Conservation (phyloP, 2,329 filamentous ascomycete species). For the Botryotinia narcissicola region DNA sequence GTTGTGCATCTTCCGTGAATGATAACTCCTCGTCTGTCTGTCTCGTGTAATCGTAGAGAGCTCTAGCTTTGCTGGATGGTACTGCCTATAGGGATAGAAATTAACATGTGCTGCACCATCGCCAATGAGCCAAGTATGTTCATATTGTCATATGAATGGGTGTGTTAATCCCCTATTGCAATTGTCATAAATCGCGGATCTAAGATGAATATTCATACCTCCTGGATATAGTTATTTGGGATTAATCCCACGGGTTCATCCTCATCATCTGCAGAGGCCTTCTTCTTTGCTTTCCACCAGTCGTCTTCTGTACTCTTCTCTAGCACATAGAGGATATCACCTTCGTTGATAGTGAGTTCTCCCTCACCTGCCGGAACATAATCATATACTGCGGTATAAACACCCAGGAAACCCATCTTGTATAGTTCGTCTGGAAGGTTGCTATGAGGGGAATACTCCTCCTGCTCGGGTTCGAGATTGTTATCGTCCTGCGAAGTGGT, state of each 20-base stretch:
- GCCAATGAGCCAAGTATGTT: not conserved
- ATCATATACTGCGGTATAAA: slow-evolving; percentile 90
- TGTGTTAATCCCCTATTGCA: not conserved
- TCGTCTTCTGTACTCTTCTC: slow-evolving; percentile 69
- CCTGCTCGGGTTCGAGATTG: slow-evolving; percentile 26
- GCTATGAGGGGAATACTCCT: slow-evolving; percentile 21
- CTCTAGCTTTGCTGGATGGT: slow-evolving; percentile 69
- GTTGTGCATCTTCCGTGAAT: slow-evolving; percentile 80
- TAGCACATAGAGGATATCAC: slow-evolving; percentile 81
- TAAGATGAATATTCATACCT: slow-evolving; percentile 58
- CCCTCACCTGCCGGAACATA: slow-evolving; percentile 83
- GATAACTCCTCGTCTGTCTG: slow-evolving; percentile 98
- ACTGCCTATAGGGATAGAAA: slow-evolving; percentile 51
- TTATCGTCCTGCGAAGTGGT: slow-evolving; percentile 32
- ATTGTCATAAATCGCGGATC: not conserved
- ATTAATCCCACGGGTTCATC: slow-evolving; percentile 50
- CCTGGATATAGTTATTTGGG: slow-evolving; percentile 91
- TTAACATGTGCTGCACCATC: slow-evolving; percentile 22
- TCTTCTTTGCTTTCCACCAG: slow-evolving; percentile 68
- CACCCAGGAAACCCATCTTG: slow-evolving; percentile 84
- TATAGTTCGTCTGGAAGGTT: slow-evolving; percentile 17
- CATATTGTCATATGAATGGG: not conserved
- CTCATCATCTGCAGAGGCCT: slow-evolving; percentile 42
- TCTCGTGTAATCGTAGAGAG: slow-evolving; percentile 96
- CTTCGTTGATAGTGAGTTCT: slow-evolving; percentile 81